These are phyloP conservation scores for Clonostachys byssicola DNA, from an alignment of 2,329 filamentous ascomycete species.

Conservation along the genomic window DNA sequence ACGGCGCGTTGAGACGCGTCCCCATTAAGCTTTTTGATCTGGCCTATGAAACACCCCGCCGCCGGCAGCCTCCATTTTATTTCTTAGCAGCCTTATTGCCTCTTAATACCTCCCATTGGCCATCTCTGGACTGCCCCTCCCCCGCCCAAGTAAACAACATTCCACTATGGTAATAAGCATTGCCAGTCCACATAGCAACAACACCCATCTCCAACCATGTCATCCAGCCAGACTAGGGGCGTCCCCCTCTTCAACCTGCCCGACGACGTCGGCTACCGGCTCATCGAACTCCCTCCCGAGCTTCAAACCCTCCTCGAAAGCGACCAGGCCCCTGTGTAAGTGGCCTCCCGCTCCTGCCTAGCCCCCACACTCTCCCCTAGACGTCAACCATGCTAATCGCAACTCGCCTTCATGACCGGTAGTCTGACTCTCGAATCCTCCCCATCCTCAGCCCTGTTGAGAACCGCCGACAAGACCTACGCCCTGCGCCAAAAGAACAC, in stretches of 20 bases:
- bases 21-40: too few species aligned
- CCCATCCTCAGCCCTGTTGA: conserved; percentile 44
- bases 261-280: conserved; percentile 47
- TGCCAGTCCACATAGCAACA: too few species aligned
- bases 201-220: conserved; percentile 6
- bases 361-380: background rate
- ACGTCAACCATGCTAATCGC: background rate
- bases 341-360: conserved; percentile 5
- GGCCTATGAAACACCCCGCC: too few species aligned
- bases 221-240: conserved; percentile 43
- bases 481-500: conserved; percentile 63
- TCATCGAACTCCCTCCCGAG: conserved; percentile 59
- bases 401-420: background rate
- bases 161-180: too few species aligned
- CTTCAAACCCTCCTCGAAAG: conserved; percentile 52
- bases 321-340: conserved; percentile 47
- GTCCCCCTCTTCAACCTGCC: conserved; percentile 47
- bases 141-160: too few species aligned
- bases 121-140: too few species aligned
- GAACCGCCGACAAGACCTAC: conserved; percentile 47
- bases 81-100: too few species aligned
- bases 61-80: too few species aligned
- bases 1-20: too few species aligned
- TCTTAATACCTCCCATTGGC: too few species aligned
- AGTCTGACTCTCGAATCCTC: conserved; percentile 47